Percentiles rank a stretch among this genome's conserved stretches.
Evolutionary conservation across 2,329 filamentous ascomycete genomes (phyloP).

Genomic region (Arachnopeziza araneosa): DNA sequence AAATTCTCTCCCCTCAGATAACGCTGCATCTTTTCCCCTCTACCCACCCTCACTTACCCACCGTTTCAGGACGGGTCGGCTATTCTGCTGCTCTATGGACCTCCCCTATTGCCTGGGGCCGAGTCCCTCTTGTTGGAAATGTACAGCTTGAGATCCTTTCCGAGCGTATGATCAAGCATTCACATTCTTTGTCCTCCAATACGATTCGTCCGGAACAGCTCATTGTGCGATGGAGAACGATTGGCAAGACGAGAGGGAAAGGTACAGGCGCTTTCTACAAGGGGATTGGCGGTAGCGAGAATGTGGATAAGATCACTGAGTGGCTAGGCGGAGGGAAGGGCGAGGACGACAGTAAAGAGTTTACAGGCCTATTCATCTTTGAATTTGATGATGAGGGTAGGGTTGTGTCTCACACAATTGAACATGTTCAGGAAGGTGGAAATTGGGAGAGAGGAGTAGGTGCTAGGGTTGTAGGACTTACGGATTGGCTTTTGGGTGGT

Average conservation of each 20-base stretch:
- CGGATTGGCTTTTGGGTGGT: conserved; percentile 88
- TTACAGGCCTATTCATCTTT: conserved; percentile 89
- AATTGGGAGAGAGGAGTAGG: conserved; percentile 78
- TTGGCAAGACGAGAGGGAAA: conserved; percentile 42
- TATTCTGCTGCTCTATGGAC: conserved; percentile 96
- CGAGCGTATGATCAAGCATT: conserved; percentile 63
- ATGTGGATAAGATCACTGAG: conserved; percentile 48
- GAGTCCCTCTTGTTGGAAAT: conserved; percentile 84
- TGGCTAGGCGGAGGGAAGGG: conserved; percentile 42
- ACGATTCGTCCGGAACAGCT: conserved; percentile 63
- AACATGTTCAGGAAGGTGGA: conserved; percentile 79
- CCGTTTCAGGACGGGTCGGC: conserved; percentile 82
- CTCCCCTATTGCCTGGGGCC: conserved; percentile 91
- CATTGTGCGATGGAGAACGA: conserved; percentile 83
- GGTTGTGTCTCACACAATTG: conserved; percentile 84
- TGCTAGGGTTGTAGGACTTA: conserved; percentile 81
- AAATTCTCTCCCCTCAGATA: conserved; percentile 71
- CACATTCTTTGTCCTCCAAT: conserved; percentile 27
- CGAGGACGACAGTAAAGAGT: conserved; percentile 63
- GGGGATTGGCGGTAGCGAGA: conserved; percentile 37
- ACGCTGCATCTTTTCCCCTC: conserved; percentile 65
- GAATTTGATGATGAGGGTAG: conserved; percentile 87
- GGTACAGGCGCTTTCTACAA: conserved; percentile 40
- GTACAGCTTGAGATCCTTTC: conserved; percentile 82
- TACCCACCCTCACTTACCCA: conserved; percentile 82